Percentiles rank a stretch among this genome's conserved stretches.
These are phyloP conservation scores for Lithospermum erythrorhizon DNA, from an alignment of 257 asterid genomes.

Conservation along the genomic window DNA sequence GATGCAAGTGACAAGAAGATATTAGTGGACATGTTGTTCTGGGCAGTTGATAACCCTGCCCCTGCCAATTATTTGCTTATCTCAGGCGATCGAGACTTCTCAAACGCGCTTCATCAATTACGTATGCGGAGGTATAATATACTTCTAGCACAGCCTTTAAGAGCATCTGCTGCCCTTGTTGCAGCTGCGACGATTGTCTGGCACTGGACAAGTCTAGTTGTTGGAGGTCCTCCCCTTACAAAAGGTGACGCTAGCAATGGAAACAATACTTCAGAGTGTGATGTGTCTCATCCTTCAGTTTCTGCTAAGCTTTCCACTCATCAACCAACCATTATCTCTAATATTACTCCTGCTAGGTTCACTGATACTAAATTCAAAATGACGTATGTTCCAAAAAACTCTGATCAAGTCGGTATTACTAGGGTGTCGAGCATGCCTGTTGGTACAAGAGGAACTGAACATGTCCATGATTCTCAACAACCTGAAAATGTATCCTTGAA, in stretches of 20 bases:
- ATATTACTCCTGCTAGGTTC: neutral
- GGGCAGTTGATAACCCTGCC: slow-evolving; percentile 63
- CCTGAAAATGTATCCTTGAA: slow-evolving; percentile 17
- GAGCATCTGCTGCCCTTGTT: slow-evolving; percentile 38
- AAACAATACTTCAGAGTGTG: too few relatives aligned
- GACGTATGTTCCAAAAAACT: too few relatives aligned
- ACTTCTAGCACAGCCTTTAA: slow-evolving; percentile 43
- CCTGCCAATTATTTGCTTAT: slow-evolving; percentile 52
- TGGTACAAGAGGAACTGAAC: slow-evolving; percentile 12
- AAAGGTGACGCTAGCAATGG: neutral
- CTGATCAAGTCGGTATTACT: slow-evolving; percentile 12
- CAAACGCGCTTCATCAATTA: slow-evolving; percentile 47
- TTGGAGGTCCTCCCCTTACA: slow-evolving; percentile 29
- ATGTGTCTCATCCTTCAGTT: too few relatives aligned
- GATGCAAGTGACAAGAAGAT: slow-evolving; percentile 50
- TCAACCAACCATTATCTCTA: neutral
- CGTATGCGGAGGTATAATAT: slow-evolving; percentile 43
- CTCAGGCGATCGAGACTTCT: slow-evolving; percentile 47
- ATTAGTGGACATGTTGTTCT: slow-evolving; percentile 45
- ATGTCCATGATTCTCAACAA: slow-evolving; percentile 7
- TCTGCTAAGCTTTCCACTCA: slow-evolving; percentile 3
- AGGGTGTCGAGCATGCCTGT: slow-evolving; percentile 16
- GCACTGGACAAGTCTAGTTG: slow-evolving; percentile 34
- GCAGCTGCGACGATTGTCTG: slow-evolving; percentile 49
- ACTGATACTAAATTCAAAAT: slow-evolving; percentile 10